Evolutionary conservation across 352 stramenopile genomes (phyloP), one percentile per base, ranked within the genome.

Genomic region (Elongisporangium anandrum): DNA sequence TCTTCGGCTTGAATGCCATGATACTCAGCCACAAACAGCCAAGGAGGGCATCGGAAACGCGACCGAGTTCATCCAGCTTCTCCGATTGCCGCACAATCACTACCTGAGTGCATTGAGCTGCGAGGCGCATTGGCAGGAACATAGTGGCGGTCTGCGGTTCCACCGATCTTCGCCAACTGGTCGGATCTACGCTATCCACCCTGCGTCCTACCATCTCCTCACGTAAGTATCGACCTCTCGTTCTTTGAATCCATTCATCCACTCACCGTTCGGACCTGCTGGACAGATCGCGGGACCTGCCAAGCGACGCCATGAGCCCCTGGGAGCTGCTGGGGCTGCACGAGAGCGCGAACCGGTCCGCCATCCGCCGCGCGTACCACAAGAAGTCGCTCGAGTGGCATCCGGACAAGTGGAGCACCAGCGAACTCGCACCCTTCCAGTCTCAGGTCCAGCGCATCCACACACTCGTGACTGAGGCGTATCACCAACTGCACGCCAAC

Each of bases 341-440:
- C 9, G 66, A 77, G 48, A 69, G 66, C 45, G 72, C 71, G 19
- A 83, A 70, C 15, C 80, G 68, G 20, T 61, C 65, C 38, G 65
- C 60, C 16, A 83, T 91, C 62, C 75, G 79, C 13, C 69, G 64
- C 8, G 79, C 75, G 38, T 89, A 88, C 54, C 81, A 89, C 53
- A 66, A 61, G n/a, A 70, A 68, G 3, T 82, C 77, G 26, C 67
- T 91, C 52, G 71, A 87, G 60, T 91, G 79, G 77, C 79, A 91
- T 64, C 79, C 81, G 9, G 81, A 91, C 67, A 88, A 86, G 63
- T 88, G 81, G 77, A 56, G 64, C 50, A 21, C 73, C 22, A 56
- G 68, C 29, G 39, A 52, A 7, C 51, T 69, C 24, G 62, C 67
- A 53, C 50, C 61, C n/a, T 60, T 82, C 61, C 77, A 68, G 5